Evolutionary conservation across 768 basidiomycete genomes (phyloP), one percentile per base, ranked within the genome.

Genomic region (Ramaria rubella): DNA sequence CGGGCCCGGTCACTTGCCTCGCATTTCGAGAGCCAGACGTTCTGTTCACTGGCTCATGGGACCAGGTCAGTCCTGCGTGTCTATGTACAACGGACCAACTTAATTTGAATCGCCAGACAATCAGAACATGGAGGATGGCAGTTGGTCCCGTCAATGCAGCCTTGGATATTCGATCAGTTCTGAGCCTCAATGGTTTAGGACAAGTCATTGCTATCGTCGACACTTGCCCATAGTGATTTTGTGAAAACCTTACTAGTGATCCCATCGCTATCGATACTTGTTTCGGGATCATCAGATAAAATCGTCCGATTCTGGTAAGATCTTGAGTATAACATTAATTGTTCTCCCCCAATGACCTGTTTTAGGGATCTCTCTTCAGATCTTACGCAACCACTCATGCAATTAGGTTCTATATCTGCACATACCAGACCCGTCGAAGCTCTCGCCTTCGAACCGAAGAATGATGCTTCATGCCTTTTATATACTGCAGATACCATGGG

Each of bases 401-500:
- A 80, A 52, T 62, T 83, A 1, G 86, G 85, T 44, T 85, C 83
- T 4, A 78, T 96, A 44, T 88, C 90, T 4, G 80, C 83, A 0
- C 95, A 99, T 69, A 88, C 83, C 8, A 81, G 95, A 14, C 95
- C 95, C 3, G 83, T 98, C 7, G 90, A 92, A 67, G 82, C 81
- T 58, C 68, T 96, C 12, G 78, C 81, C 36, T 86, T 79, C n/a
- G 73, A 75, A 57, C 61, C 70, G 14, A 61, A 72, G 36, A 79
- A 81, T 3, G 74, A 72, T n/a, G 67, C 65, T 11, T 70, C 73
- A 19, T 79, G 73, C 0, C 71, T 77, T 26, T 70, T 98, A 4
- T 90, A 86, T 67, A 91, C 92, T 0, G 91, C 81, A 6, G 95
- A 98, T 69, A 94, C 90, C 3, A 89, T 98, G 85, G 96, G 95